phyloP scores from a whole-genome alignment of 305 asterid species.

The Solanum aculeatissimum region DNA sequence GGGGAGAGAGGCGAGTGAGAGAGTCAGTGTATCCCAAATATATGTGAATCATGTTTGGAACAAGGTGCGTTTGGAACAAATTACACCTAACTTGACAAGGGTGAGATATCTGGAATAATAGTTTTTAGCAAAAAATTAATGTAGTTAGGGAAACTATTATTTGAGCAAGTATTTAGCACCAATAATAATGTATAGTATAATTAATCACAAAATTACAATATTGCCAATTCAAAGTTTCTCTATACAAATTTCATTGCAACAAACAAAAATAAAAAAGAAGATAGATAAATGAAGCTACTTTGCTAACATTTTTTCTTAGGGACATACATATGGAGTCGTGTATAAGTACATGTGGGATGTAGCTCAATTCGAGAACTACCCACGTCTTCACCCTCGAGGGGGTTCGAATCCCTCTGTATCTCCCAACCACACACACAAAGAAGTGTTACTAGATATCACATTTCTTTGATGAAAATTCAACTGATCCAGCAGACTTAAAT shows the following conservation, averaged over 20 bases:
- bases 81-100: no score
- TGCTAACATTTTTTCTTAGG: neutral
- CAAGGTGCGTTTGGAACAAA: no score
- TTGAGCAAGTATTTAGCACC: no score
- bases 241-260: neutral
- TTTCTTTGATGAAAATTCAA: neutral
- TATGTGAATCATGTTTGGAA: no score
- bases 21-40: no score
- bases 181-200: no score
- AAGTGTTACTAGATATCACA: neutral
- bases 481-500: neutral
- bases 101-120: no score
- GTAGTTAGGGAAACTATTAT: no score
- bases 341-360: neutral
- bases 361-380: neutral
- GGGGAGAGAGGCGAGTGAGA: no score
- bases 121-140: no score
- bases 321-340: neutral
- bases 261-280: neutral
- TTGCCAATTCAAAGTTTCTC: neutral
- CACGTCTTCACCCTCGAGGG: neutral
- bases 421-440: neutral
- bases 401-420: neutral
- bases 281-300: neutral
- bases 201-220: no score